Percentiles rank a stretch among this genome's conserved stretches.
Conservation (phyloP, 2,329 filamentous ascomycete species). For the Trichoderma harzianum region DNA sequence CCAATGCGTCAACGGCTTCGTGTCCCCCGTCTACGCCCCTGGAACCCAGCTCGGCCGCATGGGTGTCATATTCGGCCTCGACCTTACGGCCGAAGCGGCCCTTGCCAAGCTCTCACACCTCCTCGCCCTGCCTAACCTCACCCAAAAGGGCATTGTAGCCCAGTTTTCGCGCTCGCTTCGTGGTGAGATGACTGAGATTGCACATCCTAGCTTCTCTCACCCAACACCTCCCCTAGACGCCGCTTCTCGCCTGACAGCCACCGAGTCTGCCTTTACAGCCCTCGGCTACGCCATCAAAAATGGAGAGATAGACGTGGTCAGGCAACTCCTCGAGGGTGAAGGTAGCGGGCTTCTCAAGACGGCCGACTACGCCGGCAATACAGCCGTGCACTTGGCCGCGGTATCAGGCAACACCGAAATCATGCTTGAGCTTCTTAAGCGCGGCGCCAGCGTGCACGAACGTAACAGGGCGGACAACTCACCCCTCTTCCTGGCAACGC, state of each 20-base stretch:
- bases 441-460: constrained; percentile 64
- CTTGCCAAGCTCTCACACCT: constrained; percentile 89
- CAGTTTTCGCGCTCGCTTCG: constrained; percentile 73
- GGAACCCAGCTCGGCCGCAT: constrained; percentile 75
- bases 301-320: constrained; percentile 63
- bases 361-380: constrained; percentile 79
- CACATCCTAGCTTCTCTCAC: constrained; percentile 71
- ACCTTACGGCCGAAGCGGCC: constrained; percentile 86
- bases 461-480: constrained; percentile 64
- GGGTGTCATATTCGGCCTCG: constrained; percentile 84
- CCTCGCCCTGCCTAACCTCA: constrained; percentile 64
- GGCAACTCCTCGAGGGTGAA: constrained; percentile 64
- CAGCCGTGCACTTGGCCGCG: constrained; percentile 57
- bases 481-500: constrained; percentile 60
- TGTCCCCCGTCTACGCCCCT: constrained; percentile 73
- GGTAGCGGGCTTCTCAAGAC: constrained; percentile 66
- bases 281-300: constrained; percentile 77
- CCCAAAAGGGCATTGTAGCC: constrained; percentile 61
- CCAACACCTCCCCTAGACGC: constrained; percentile 54
- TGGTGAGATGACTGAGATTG: constrained; percentile 79
- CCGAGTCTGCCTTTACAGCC: constrained; percentile 67
- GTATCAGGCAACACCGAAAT: constrained; percentile 53
- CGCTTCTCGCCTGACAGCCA: constrained; percentile 42
- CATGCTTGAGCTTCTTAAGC: constrained; percentile 55
- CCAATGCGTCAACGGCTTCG: constrained; percentile 77